phyloP scores from a whole-genome alignment of 2,329 filamentous ascomycete species.

The Fusarium burgessii region DNA sequence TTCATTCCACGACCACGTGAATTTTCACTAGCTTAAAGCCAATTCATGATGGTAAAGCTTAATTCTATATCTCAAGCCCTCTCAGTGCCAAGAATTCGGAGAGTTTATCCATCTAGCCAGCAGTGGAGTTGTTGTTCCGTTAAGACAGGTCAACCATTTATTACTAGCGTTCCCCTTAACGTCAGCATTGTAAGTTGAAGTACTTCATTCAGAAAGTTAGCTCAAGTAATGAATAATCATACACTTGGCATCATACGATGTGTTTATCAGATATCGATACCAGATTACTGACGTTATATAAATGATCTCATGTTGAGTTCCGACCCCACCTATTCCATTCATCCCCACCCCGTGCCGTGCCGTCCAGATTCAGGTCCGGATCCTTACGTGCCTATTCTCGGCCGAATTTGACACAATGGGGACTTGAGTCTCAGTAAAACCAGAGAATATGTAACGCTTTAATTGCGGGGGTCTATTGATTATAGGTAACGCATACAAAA shows the following conservation, averaged over 20 bases:
- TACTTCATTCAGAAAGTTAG: no score
- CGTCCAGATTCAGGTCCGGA: constrained; percentile 4
- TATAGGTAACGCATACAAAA: background rate
- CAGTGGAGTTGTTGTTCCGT: background rate
- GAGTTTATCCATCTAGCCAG: background rate
- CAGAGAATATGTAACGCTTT: background rate
- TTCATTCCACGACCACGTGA: background rate
- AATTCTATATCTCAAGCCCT: background rate
- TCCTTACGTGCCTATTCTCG: background rate
- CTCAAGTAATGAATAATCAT: background rate
- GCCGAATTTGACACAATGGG: background rate
- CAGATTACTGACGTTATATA: background rate
- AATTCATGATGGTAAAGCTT: background rate
- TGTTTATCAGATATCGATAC: background rate
- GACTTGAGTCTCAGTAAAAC: background rate
- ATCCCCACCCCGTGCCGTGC: constrained; percentile 3
- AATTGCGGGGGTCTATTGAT: background rate
- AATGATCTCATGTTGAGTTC: constrained; percentile 7
- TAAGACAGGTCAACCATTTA: background rate
- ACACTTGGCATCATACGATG: background rate
- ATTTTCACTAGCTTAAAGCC: background rate
- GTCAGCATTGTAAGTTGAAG: background rate
- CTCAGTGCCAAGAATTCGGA: background rate
- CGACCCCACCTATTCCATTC: background rate
- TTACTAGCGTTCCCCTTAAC: background rate